Percentiles rank a stretch among this genome's conserved stretches.
Conservation (phyloP, 2,329 filamentous ascomycete species). For the Fusarium sp. region DNA sequence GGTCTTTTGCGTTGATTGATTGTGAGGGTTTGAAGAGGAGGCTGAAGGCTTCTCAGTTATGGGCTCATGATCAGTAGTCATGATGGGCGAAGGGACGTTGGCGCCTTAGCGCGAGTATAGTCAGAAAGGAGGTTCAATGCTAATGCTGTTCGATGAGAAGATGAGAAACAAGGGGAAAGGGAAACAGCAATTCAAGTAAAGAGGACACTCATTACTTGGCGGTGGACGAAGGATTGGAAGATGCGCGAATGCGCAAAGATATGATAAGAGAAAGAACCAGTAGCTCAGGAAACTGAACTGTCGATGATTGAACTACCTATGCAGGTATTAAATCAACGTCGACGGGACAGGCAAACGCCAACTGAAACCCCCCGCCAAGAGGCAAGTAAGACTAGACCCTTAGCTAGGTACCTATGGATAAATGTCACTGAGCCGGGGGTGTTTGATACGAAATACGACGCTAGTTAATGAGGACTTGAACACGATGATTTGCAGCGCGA, state of each 20-base stretch:
- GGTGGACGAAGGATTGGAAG: background rate
- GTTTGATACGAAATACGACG: slow-evolving; percentile 38
- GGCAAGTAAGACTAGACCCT: slow-evolving; percentile 8
- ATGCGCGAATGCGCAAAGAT: background rate
- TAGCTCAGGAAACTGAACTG: background rate
- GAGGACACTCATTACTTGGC: background rate
- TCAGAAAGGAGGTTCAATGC: slow-evolving; percentile 1
- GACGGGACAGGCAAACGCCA: slow-evolving; percentile 11
- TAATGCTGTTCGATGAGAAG: background rate
- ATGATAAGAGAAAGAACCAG: background rate
- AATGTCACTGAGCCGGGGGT: background rate
- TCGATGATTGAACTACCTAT: slow-evolving; percentile 14
- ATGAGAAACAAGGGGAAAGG: background rate
- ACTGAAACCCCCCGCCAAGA: slow-evolving; percentile 1
- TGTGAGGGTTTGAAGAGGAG: slow-evolving; percentile 19
- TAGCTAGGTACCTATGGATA: background rate
- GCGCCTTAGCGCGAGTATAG: slow-evolving; percentile 4
- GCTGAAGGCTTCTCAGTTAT: slow-evolving; percentile 30
- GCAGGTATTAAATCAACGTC: background rate
- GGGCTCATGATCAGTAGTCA: slow-evolving; percentile 31
- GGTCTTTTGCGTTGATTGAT: slow-evolving; percentile 4
- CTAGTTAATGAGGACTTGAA: slow-evolving; percentile 28
- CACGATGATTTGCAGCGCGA: slow-evolving; percentile 2
- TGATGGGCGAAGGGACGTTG: slow-evolving; percentile 19
- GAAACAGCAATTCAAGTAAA: background rate